phyloP scores from a whole-genome alignment of 2,329 filamentous ascomycete genomes.

The Fusarium sp. region DNA sequence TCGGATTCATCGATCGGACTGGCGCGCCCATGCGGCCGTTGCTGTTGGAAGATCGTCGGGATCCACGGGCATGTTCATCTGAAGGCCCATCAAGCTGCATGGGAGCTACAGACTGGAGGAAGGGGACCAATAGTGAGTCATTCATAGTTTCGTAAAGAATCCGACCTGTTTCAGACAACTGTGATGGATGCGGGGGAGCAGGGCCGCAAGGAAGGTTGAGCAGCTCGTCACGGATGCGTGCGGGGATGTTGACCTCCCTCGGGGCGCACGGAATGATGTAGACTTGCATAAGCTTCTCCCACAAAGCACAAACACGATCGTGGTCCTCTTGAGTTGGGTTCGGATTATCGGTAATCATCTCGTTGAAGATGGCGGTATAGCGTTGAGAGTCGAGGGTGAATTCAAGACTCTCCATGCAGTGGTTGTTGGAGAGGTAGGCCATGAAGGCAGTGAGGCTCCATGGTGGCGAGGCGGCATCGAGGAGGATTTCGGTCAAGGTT shows the following conservation, averaged over 20 bases:
- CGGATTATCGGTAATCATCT: conserved; percentile 54
- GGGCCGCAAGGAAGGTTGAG: conserved; percentile 68
- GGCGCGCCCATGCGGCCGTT: conserved; percentile 50
- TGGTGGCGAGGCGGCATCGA: conserved; percentile 86
- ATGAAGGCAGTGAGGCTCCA: conserved; percentile 95
- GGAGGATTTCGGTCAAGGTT: conserved; percentile 86
- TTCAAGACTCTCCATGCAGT: conserved; percentile 95
- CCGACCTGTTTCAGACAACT: conserved; percentile 83
- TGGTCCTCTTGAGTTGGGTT: conserved; percentile 56
- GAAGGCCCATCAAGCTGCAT: conserved; percentile 49
- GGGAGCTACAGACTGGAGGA: conserved; percentile 76
- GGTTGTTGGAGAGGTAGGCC: conserved; percentile 95
- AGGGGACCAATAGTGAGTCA: conserved; percentile 92
- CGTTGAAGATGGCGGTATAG: conserved; percentile 73
- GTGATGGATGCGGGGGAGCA: conserved; percentile 77
- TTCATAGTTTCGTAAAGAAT: conserved; percentile 98
- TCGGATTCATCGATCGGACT: conserved; percentile 54
- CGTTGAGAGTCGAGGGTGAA: conserved; percentile 95
- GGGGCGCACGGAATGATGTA: conserved; percentile 90
- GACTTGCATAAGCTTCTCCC: conserved; percentile 88
- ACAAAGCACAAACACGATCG: conserved; percentile 81
- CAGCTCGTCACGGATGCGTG: conserved; percentile 84
- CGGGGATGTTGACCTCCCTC: conserved; percentile 90
- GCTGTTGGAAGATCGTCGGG: conserved; percentile 54
- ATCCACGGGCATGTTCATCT: conserved; percentile 57